These are phyloP conservation scores for Cinnamomum chago DNA, from an alignment of 164 flowering plant genomes.

Conservation along the genomic window DNA sequence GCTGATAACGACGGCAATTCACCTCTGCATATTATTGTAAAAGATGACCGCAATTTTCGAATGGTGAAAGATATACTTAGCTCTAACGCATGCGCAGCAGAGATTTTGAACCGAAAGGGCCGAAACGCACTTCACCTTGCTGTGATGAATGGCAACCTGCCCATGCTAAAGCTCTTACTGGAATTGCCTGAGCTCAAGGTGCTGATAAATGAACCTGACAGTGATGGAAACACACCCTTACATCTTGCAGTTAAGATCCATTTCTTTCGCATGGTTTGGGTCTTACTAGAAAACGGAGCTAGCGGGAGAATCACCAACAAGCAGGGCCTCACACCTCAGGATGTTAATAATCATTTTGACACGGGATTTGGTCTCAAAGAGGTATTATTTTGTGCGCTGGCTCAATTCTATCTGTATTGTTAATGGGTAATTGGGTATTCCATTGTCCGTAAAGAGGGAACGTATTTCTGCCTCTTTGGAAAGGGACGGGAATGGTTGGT, in stretches of 20 bases:
- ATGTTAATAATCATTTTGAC: not conserved
- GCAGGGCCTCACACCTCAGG: conserved; percentile 19
- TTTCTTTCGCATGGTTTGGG: conserved; percentile 2
- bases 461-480: no score
- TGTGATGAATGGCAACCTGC: not conserved
- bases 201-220: conserved; percentile 1
- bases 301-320: conserved; percentile 5
- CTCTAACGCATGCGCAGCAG: not conserved
- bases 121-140: conserved; percentile 12
- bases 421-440: no score
- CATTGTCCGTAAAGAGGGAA: no score
- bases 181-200: not conserved
- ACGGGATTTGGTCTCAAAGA: no score
- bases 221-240: conserved; percentile 18
- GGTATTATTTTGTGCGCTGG: not conserved
- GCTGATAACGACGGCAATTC: conserved; percentile 5
- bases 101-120: not conserved
- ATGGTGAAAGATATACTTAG: not conserved
- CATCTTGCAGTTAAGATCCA: conserved; percentile 15
- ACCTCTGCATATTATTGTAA: conserved; percentile 4
- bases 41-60: not conserved
- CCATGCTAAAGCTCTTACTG: not conserved
- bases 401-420: no score
- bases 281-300: not conserved
- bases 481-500: no score